Base-by-base conservation (phyloP, 1,284 basidiomycete species). In the Calocybe gambosa region DNA sequence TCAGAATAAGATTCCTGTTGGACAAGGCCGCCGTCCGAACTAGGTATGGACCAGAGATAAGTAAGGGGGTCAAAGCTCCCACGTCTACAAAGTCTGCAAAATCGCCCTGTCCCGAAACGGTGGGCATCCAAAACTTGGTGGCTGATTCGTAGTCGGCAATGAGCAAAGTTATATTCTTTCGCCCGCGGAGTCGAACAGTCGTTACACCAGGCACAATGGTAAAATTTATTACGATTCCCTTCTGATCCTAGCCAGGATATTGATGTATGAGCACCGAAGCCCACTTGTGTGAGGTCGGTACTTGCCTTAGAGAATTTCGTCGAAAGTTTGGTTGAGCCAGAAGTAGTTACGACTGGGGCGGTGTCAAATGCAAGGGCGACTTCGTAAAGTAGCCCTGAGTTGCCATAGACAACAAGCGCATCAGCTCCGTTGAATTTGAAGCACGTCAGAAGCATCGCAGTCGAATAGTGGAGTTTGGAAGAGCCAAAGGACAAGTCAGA, bases 21-120 rank as follows among this genome's bases (percentile, higher is more conserved):
- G 47, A 47, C 25, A 74, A 54, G 5, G 60, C 60, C 2, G 73
- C 74, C 44, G 66, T 69, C 34, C 74, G 70, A 20, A 77, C 72
- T 21, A 77, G 68, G 52, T 74, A 68, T 1, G 74, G 73, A 1
- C 75, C 75, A 28, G 66, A 64, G 36, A 76, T 63, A 23, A 76
- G 64, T 15, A 73, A 59, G 3, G 70, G 71, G 3, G 60, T 53
- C 49, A 75, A 73, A 9, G 70, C 65, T 18, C 49, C 70, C 6
- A 58, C 43, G 20, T 53, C 49, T 16, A 46, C 39, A 12, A 43
- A 55, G 9, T 53, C 39, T 8, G 47, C 46, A n/a, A 53, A 41
- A 1, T 50, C 43, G 2, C 49, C 52, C 0, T 13, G 34, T 3
- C 49, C 52, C 13, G 54, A 21, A 39, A 55, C 48, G 0, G 54